These are phyloP conservation scores for Rhododendron mucronatum DNA, from an alignment of 148 eudicot genomes.

Conservation along the genomic window DNA sequence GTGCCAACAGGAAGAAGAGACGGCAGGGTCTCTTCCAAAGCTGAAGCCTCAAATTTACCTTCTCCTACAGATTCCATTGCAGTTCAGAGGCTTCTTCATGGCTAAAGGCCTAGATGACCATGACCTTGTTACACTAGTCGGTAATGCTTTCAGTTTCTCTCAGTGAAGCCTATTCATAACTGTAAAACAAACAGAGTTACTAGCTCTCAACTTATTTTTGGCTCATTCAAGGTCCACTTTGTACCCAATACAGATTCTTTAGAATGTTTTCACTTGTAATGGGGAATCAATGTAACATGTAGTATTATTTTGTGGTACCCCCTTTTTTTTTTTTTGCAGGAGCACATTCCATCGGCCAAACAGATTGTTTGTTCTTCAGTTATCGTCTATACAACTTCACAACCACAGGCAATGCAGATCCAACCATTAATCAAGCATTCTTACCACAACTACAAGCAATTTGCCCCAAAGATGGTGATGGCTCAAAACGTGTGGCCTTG, in stretches of 20 bases:
- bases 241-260: not conserved
- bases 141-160: slow-evolving; percentile 22
- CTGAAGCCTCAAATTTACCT: slow-evolving; percentile 49
- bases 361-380: slow-evolving; percentile 59
- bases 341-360: slow-evolving; percentile 73
- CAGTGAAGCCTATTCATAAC: not conserved
- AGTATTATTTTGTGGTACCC: not conserved
- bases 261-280: not conserved
- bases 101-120: slow-evolving; percentile 72
- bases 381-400: slow-evolving; percentile 82
- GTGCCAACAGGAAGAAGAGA: slow-evolving; percentile 72
- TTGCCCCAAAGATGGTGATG: slow-evolving; percentile 60
- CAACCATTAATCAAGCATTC: slow-evolving; percentile 45
- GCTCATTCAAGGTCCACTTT: not conserved
- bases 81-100: slow-evolving; percentile 60
- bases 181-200: not conserved
- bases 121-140: slow-evolving; percentile 76
- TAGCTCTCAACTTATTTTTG: not conserved
- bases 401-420: slow-evolving; percentile 64
- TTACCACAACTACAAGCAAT: slow-evolving; percentile 37
- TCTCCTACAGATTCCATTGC: slow-evolving; percentile 56
- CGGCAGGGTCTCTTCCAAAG: slow-evolving; percentile 51
- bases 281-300: not conserved
- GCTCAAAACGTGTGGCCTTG: slow-evolving; percentile 51
- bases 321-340: slow-evolving; percentile 28